Evolutionary conservation across 2,329 filamentous ascomycete genomes (phyloP), one percentile per base, ranked within the genome.

Genomic region (Aspergillus tubingensis): DNA sequence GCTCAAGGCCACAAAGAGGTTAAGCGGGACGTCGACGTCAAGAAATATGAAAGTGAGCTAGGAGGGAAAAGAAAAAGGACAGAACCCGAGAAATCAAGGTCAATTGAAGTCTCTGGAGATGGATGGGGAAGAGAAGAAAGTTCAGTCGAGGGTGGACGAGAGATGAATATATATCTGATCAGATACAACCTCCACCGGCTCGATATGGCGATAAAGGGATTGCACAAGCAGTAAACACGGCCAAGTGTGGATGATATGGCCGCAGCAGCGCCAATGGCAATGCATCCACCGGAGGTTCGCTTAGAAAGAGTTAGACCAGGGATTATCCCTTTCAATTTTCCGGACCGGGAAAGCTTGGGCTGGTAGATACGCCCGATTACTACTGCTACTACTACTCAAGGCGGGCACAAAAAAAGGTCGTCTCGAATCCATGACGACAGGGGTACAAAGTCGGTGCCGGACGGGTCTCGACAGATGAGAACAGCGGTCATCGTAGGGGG

Each of bases 281-380:
- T 61, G 66, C 62, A 64, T 59, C 57, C 60, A 64, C 60, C 63
- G 62, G 61, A 51, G 50, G 48, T 49, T 67, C 63, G 66, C 64
- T 60, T 63, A 64, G 62, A 60, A 53, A 54, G 38, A 49, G 56
- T 36, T 58, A 62, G 62, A 66, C 60, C 67, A 61, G 44, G 51
- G 43, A 52, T 59, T 58, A 62, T 67, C 65, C 65, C 65, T 65
- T 70, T 67, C 68, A 50, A 70, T 69, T 62, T 68, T 68, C 67
- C 67, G 67, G 60, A 11, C 59, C 60, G 65, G 58, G 58, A 52
- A 44, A 62, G 39, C 57, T 61, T 62, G 62, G 60, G 59, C 60
- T 68, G 64, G 57, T 47, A 48, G 63, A 61, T 62, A 54, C 49
- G 54, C 62, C 57, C 62, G 56, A 62, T 58, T 63, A 61, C 32